Percentiles rank a stretch among this genome's conserved stretches.
phyloP scores from a whole-genome alignment of 768 basidiomycete genomes.

The Cyathus striatus region DNA sequence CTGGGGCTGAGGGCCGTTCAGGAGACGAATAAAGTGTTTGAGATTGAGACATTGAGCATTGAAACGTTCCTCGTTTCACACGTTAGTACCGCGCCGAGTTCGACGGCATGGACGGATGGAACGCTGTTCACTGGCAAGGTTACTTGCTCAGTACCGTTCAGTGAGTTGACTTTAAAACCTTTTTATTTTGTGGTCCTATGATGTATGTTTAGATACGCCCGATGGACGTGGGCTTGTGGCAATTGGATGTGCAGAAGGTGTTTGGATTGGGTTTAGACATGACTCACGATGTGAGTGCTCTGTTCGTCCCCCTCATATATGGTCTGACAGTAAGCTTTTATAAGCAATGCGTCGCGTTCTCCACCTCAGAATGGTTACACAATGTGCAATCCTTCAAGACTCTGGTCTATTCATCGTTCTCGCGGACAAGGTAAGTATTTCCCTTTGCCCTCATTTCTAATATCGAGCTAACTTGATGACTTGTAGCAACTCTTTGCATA shows the following conservation, averaged over 20 bases:
- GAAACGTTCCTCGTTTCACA: constrained; percentile 83
- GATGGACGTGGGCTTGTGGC: constrained; percentile 82
- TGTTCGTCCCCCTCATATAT: too few species aligned
- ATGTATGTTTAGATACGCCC: constrained; percentile 62
- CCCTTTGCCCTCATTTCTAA: constrained; percentile 40
- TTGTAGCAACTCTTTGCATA: constrained; percentile 84
- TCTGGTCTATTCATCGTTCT: constrained; percentile 96
- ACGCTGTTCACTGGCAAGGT: constrained; percentile 76
- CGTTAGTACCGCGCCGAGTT: constrained; percentile 34
- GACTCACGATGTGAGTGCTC: constrained; percentile 71
- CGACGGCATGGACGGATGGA: constrained; percentile 65
- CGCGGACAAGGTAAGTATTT: constrained; percentile 74
- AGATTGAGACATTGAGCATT: constrained; percentile 81
- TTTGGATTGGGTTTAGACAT: constrained; percentile 91
- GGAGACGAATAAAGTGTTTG: constrained; percentile 94
- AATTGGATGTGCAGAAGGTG: constrained; percentile 87
- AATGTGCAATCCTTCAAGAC: constrained; percentile 92
- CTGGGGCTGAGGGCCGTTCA: constrained; percentile 81
- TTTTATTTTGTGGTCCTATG: not conserved
- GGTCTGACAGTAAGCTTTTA: too few species aligned
- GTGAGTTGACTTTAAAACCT: constrained; percentile 42
- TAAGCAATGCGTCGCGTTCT: constrained; percentile 87
- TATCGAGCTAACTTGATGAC: constrained; percentile 2
- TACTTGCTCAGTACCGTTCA: constrained; percentile 93
- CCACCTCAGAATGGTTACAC: constrained; percentile 88